phyloP scores from a whole-genome alignment of 805 yeast genomes.

The Wickerhamomyces chaumierensis region DNA sequence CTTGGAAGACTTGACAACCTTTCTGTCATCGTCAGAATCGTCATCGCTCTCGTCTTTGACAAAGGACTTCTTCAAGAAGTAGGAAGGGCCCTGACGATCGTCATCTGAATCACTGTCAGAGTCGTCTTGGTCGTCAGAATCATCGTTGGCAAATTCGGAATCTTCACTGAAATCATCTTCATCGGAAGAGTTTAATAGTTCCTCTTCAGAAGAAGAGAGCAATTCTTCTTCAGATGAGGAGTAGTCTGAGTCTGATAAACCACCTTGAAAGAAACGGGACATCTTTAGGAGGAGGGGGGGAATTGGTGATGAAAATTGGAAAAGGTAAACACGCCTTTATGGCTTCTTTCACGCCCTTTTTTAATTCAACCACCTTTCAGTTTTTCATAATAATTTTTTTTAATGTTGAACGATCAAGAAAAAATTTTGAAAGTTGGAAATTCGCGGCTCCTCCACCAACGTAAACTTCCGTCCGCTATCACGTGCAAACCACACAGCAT shows the following conservation, averaged over 20 bases:
- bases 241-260: conserved; percentile 31
- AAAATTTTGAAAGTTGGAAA: too few species aligned
- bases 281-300: conserved; percentile 35
- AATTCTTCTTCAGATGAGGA: conserved; percentile 34
- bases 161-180: conserved; percentile 18
- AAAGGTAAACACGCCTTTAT: too few species aligned
- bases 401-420: too few species aligned
- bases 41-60: conserved; percentile 28
- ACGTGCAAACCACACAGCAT: too few species aligned
- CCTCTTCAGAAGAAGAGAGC: conserved; percentile 29
- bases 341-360: too few species aligned
- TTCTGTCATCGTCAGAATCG: conserved; percentile 60
- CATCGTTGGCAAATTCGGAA: conserved; percentile 26
- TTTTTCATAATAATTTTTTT: background rate
- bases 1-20: conserved; percentile 85
- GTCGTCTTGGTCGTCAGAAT: conserved; percentile 21
- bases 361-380: background rate
- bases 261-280: conserved; percentile 83
- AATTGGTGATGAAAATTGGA: too few species aligned
- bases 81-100: conserved; percentile 33
- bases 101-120: conserved; percentile 32
- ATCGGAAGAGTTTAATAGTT: conserved; percentile 18
- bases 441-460: too few species aligned
- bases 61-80: conserved; percentile 29
- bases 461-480: too few species aligned